Base-by-base conservation (phyloP, 2,329 filamentous ascomycete genomes). In the Diaporthe destruens region DNA sequence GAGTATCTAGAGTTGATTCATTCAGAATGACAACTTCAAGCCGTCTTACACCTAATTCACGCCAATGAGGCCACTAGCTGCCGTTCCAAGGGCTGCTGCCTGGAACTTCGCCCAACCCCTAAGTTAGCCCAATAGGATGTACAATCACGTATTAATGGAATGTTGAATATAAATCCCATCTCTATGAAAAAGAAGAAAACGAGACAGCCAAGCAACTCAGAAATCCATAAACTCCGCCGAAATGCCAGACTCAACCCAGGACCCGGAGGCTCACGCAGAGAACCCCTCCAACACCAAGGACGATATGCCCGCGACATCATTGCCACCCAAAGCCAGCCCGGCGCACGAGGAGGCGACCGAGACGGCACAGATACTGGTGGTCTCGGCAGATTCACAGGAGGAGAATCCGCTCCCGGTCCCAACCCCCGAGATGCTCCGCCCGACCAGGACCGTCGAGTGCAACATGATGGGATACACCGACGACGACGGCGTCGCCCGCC, bases 361-460 rank as follows among this genome's bases (percentile, higher is more conserved):
- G n/a, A 12, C 34, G 18, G 20, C n/a, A 12, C 47, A 66, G 32
- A 36, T 6, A 53, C 9, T 2, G 29, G 14, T n/a, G 5, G 20
- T 8, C 3, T 4, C 2, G 1, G 12, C n/a, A 12, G 25, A n/a
- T 16, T 14, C 6, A 18, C 14, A 16, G 25, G 44, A 16, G 25
- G 44, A 16, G 51, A 29, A 18, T 9, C 29, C 16, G 4, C 2
- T 32, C 20, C 3, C 6, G 8, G 1, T 3, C 32, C 6, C 39
- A 29, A 8, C 8, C 12, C 3, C 12, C 23, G 7, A 4, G 20
- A 6, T 68, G 1, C 36, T 39, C 36, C 36, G 34, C 36, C 66
- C 66, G 34, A 42, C 6, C 66, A 57, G 25, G 51, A 57, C 36
- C 34, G 65, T 56, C 66, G 49, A 69, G 7, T 54, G 49, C 66